These are phyloP conservation scores for Ilyonectria robusta DNA, from an alignment of 2,329 filamentous ascomycete genomes.

Conservation along the genomic window DNA sequence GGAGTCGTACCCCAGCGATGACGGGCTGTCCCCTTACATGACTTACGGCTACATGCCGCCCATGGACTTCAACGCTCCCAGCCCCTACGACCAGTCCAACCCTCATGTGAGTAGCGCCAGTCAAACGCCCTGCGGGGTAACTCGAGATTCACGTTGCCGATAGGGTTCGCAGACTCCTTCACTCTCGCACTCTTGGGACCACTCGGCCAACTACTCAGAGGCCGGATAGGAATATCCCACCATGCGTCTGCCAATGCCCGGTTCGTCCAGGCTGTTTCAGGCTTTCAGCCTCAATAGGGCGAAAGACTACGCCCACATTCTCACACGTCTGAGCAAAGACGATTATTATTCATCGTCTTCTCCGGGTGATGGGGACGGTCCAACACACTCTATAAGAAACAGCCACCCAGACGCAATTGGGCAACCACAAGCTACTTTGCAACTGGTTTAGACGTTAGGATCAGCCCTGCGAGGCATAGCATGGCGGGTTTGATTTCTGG, in stretches of 20 bases:
- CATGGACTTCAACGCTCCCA: slow-evolving; percentile 73
- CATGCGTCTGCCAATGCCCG: slow-evolving; percentile 80
- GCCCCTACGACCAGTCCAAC: slow-evolving; percentile 76
- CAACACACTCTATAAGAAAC: too few relatives aligned
- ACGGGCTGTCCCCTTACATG: slow-evolving; percentile 75
- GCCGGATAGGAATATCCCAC: slow-evolving; percentile 75
- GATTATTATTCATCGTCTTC: too few relatives aligned
- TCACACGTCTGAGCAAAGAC: too few relatives aligned
- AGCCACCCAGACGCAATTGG: too few relatives aligned
- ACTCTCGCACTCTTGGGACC: slow-evolving; percentile 80
- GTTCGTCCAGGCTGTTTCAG: slow-evolving; percentile 74
- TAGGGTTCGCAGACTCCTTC: slow-evolving; percentile 77
- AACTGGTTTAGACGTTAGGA: too few relatives aligned
- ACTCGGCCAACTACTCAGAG: slow-evolving; percentile 75
- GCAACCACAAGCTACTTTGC: too few relatives aligned
- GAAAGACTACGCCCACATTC: too few relatives aligned
- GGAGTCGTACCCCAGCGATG: slow-evolving; percentile 53
- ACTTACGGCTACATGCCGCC: slow-evolving; percentile 75
- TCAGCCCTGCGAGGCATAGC: too few relatives aligned
- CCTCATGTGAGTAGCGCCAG: slow-evolving; percentile 78
- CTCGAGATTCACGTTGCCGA: slow-evolving; percentile 64
- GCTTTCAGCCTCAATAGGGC: slow-evolving; percentile 46
- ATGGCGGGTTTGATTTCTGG: too few relatives aligned
- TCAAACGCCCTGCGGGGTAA: slow-evolving; percentile 55
- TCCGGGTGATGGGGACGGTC: too few relatives aligned